Percentiles rank a stretch among this genome's conserved stretches.
Conservation (phyloP, 495 filamentous ascomycete species). For the Aspergillus hancockii region DNA sequence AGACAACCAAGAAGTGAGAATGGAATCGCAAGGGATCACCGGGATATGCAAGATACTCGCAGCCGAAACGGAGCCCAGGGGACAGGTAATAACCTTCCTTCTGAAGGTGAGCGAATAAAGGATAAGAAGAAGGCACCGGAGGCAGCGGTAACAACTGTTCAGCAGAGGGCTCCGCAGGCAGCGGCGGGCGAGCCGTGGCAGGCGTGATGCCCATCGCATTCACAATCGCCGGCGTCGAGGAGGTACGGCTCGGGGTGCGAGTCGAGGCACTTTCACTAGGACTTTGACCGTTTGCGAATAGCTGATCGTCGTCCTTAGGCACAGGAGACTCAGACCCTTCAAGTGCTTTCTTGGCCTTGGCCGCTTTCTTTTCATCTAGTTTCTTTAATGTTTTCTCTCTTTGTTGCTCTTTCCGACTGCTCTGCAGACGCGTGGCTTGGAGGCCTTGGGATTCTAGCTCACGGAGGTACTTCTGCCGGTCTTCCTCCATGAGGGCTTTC, state of each 20-base stretch:
- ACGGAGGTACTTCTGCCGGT: slow-evolving; percentile 49
- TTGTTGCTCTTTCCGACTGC: slow-evolving; percentile 41
- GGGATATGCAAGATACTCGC: slow-evolving; percentile 90
- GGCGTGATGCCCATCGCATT: slow-evolving; percentile 55
- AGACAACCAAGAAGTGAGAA: slow-evolving; percentile 81
- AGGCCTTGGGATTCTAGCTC: slow-evolving; percentile 48
- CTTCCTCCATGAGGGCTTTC: slow-evolving; percentile 53
- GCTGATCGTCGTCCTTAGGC: slow-evolving; percentile 26
- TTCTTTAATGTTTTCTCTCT: slow-evolving; percentile 44
- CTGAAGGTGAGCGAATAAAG: slow-evolving; percentile 69
- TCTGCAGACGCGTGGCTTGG: slow-evolving; percentile 41
- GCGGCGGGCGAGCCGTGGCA: slow-evolving; percentile 57
- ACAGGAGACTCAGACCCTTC: slow-evolving; percentile 28
- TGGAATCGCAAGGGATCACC: slow-evolving; percentile 95
- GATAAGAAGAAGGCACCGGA: slow-evolving; percentile 50
- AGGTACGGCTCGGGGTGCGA: slow-evolving; percentile 14
- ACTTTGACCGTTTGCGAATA: slow-evolving; percentile 41
- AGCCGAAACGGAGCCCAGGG: slow-evolving; percentile 91
- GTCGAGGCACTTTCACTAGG: slow-evolving; percentile 26
- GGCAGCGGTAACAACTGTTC: slow-evolving; percentile 38
- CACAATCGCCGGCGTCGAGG: slow-evolving; percentile 18
- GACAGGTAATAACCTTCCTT: slow-evolving; percentile 78
- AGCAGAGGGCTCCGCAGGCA: slow-evolving; percentile 36
- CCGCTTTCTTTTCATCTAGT: slow-evolving; percentile 39
- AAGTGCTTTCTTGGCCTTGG: slow-evolving; percentile 34